Evolutionary conservation across 306 rosid species (phyloP).

Genomic region (Cicer yamashitae): DNA sequence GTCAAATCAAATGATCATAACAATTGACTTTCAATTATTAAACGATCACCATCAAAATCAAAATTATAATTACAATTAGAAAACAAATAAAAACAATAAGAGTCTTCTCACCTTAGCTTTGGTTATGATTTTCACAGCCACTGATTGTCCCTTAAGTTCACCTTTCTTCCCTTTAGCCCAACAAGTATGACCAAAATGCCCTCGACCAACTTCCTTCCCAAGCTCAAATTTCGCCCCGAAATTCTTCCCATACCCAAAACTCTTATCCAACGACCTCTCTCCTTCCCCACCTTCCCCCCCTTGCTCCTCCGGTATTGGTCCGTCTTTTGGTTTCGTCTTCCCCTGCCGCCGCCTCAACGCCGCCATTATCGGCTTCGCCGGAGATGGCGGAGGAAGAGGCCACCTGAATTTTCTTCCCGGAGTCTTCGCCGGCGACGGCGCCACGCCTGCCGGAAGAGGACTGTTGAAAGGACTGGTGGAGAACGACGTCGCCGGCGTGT

Average conservation of each 20-base stretch:
- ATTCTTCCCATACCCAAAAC: constrained; percentile 85
- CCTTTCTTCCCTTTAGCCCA: constrained; percentile 90
- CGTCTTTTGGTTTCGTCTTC: constrained; percentile 66
- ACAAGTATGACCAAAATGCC: constrained; percentile 98
- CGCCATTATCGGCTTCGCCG: constrained; percentile 98
- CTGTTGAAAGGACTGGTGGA: constrained; percentile 70
- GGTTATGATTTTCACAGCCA: constrained; percentile 94
- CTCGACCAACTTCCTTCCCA: constrained; percentile 94
- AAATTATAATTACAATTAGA: not conserved
- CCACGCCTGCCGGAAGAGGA: constrained; percentile 81
- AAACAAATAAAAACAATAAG: not conserved
- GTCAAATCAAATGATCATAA: not conserved
- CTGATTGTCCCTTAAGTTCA: constrained; percentile 81
- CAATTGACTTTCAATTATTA: not conserved
- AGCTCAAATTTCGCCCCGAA: constrained; percentile 82
- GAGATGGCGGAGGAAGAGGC: constrained; percentile 94
- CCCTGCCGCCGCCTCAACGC: constrained; percentile 67
- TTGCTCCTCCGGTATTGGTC: constrained; percentile 89
- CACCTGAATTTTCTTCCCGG: constrained; percentile 87
- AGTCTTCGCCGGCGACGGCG: constrained; percentile 88
- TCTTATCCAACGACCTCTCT: constrained; percentile 81
- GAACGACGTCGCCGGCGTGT: constrained; percentile 70
- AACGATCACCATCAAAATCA: constrained; percentile 19
- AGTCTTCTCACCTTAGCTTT: constrained; percentile 73
- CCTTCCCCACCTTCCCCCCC: constrained; percentile 60